These are phyloP conservation scores for Daedaleopsis nitida DNA, from an alignment of 768 basidiomycete species.

Conservation along the genomic window DNA sequence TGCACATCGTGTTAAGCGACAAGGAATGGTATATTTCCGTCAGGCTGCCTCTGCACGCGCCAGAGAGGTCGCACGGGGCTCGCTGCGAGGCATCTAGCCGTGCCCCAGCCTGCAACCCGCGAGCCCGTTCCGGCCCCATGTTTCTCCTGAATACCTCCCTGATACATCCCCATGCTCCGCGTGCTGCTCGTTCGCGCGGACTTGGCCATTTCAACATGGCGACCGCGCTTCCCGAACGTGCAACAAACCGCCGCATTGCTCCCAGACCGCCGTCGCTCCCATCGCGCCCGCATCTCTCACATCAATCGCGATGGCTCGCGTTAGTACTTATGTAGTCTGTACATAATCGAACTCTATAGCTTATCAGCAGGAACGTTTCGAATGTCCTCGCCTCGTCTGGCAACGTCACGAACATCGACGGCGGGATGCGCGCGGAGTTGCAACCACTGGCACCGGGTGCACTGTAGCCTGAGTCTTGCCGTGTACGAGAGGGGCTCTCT, in stretches of 20 bases:
- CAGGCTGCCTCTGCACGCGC: slow-evolving; percentile 1
- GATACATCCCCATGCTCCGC: background rate
- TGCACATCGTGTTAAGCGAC: slow-evolving; percentile 11
- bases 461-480: no score
- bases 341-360: slow-evolving; percentile 22
- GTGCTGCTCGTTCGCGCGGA: background rate
- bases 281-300: background rate
- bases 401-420: slow-evolving; percentile 1
- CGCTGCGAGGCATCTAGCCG: background rate
- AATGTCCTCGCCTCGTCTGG: background rate
- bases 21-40: slow-evolving; percentile 11
- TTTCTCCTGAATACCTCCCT: background rate
- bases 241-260: background rate
- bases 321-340: slow-evolving; percentile 9
- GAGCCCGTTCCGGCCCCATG: background rate
- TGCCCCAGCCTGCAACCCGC: background rate
- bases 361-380: slow-evolving; percentile 5
- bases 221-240: background rate
- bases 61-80: slow-evolving; percentile 6
- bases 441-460: no score
- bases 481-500: background rate
- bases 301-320: slow-evolving; percentile 3
- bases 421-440: background rate
- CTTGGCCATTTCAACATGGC: background rate
- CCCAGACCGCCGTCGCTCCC: background rate